Evolutionary conservation across 805 yeast genomes (phyloP).

Genomic region (Cyberlindnera mississippiensis): DNA sequence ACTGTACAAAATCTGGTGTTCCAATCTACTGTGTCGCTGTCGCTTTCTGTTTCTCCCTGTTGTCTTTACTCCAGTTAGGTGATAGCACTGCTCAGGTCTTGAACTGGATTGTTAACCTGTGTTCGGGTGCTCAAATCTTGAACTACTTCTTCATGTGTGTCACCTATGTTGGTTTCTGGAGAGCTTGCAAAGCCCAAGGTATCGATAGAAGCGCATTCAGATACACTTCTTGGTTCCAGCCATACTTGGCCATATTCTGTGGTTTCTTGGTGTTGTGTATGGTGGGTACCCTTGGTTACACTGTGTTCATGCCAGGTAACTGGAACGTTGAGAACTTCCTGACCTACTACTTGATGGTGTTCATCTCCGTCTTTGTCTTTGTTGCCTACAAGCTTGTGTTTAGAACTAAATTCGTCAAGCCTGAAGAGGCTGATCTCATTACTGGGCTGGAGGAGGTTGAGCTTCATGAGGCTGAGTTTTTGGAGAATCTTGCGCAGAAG

Average conservation of each 20-base stretch:
- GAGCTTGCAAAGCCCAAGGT: slow-evolving; percentile 54
- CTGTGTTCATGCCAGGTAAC: slow-evolving; percentile 62
- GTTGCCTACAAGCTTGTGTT: slow-evolving; percentile 45
- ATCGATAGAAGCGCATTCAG: slow-evolving; percentile 37
- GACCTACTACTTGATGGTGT: slow-evolving; percentile 70
- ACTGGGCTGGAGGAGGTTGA: slow-evolving; percentile 55
- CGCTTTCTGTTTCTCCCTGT: slow-evolving; percentile 53
- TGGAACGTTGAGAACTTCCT: slow-evolving; percentile 66
- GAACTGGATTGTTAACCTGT: slow-evolving; percentile 65
- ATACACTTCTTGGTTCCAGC: slow-evolving; percentile 56
- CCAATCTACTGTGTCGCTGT: slow-evolving; percentile 66
- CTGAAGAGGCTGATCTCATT: slow-evolving; percentile 49
- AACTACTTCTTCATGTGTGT: slow-evolving; percentile 55
- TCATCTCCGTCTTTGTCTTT: slow-evolving; percentile 45
- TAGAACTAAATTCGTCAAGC: slow-evolving; percentile 42
- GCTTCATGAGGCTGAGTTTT: slow-evolving; percentile 42
- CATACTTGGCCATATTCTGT: slow-evolving; percentile 47
- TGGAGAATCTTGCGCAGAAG: slow-evolving; percentile 12
- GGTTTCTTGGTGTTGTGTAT: slow-evolving; percentile 45
- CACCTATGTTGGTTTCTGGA: slow-evolving; percentile 60
- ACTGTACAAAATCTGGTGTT: slow-evolving; percentile 62
- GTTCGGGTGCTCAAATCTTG: slow-evolving; percentile 62
- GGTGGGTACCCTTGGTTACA: slow-evolving; percentile 63
- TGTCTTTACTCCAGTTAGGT: slow-evolving; percentile 62
- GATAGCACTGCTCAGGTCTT: slow-evolving; percentile 58